Evolutionary conservation across 2,329 filamentous ascomycete species (phyloP).

Genomic region (Emergomyces pasteurianus): DNA sequence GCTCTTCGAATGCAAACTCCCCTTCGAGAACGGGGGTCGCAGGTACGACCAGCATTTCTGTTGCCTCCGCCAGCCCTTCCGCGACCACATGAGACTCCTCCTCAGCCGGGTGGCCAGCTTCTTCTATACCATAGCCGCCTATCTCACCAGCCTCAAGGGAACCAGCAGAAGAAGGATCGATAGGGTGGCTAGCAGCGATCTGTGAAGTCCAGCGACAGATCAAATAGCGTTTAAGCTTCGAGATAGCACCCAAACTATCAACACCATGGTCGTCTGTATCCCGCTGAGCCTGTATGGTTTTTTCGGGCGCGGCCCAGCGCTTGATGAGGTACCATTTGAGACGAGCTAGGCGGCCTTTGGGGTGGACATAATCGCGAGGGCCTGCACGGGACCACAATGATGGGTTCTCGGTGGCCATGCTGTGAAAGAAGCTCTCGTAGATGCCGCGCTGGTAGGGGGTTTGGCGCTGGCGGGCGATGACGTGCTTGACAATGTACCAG

Average conservation of each 20-base stretch:
- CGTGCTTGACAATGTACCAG: constrained; percentile 39
- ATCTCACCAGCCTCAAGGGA: constrained; percentile 10
- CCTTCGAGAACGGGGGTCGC: constrained; percentile 8
- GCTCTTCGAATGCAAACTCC: not conserved
- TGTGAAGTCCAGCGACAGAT: constrained; percentile 30
- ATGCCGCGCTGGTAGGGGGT: constrained; percentile 37
- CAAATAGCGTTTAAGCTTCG: constrained; percentile 27
- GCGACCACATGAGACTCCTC: constrained; percentile 10
- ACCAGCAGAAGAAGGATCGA: not conserved
- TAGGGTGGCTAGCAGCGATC: constrained; percentile 12
- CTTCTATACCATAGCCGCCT: not conserved
- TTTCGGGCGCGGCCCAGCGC: constrained; percentile 34
- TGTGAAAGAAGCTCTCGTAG: constrained; percentile 40
- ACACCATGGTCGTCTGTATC: constrained; percentile 16
- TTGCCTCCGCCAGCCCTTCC: constrained; percentile 13
- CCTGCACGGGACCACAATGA: constrained; percentile 38
- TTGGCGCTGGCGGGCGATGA: constrained; percentile 30
- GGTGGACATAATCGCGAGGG: constrained; percentile 31
- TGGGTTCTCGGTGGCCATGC: constrained; percentile 36
- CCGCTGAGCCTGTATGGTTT: constrained; percentile 22
- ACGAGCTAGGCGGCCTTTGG: constrained; percentile 25
- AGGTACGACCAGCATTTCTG: constrained; percentile 11
- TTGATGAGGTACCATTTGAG: constrained; percentile 39
- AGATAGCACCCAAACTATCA: constrained; percentile 30
- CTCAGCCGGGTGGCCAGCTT: constrained; percentile 2